Evolutionary conservation across 352 stramenopile genomes (phyloP).

Genomic region (Phytophthora megakarya): DNA sequence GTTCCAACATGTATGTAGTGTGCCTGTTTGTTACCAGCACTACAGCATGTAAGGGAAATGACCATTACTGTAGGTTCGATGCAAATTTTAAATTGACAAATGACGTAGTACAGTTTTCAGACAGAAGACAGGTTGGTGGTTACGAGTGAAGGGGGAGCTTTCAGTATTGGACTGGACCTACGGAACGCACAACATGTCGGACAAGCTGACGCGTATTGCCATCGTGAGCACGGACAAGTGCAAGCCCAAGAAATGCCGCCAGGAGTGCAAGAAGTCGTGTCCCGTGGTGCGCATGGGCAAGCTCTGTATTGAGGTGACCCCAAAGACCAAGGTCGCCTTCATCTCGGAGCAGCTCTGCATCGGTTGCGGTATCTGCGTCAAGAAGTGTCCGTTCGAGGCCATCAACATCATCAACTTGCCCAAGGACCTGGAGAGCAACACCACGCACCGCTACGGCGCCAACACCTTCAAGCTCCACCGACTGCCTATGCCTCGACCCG

Average conservation of each 20-base stretch:
- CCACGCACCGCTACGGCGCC: slow-evolving; percentile 99
- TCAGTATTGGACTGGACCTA: slow-evolving; percentile 33
- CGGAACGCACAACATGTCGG: slow-evolving; percentile 61
- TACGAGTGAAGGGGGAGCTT: slow-evolving; percentile 19
- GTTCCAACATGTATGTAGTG: too few relatives aligned
- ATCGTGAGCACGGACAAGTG: slow-evolving; percentile 99
- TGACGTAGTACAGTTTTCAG: too few relatives aligned
- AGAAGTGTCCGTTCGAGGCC: slow-evolving; percentile 99
- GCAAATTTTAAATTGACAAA: too few relatives aligned
- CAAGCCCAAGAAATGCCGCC: slow-evolving; percentile 99
- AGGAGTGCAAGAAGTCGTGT: slow-evolving; percentile 99
- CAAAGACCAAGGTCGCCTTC: slow-evolving; percentile 97
- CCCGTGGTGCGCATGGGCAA: slow-evolving; percentile 99
- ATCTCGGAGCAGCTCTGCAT: slow-evolving; percentile 99
- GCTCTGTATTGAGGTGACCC: slow-evolving; percentile 98
- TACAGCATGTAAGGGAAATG: too few relatives aligned
- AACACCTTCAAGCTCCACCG: slow-evolving; percentile 99
- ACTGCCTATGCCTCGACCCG: slow-evolving; percentile 97
- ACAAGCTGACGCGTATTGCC: slow-evolving; percentile 97
- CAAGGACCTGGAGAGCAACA: slow-evolving; percentile 98
- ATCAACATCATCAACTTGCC: slow-evolving; percentile 99
- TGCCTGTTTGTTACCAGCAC: too few relatives aligned
- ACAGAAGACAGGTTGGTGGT: too few relatives aligned
- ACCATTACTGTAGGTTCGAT: not conserved
- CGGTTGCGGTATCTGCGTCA: slow-evolving; percentile 99